These are phyloP conservation scores for Candida xyloterini DNA, from an alignment of 805 yeast species.

Conservation along the genomic window DNA sequence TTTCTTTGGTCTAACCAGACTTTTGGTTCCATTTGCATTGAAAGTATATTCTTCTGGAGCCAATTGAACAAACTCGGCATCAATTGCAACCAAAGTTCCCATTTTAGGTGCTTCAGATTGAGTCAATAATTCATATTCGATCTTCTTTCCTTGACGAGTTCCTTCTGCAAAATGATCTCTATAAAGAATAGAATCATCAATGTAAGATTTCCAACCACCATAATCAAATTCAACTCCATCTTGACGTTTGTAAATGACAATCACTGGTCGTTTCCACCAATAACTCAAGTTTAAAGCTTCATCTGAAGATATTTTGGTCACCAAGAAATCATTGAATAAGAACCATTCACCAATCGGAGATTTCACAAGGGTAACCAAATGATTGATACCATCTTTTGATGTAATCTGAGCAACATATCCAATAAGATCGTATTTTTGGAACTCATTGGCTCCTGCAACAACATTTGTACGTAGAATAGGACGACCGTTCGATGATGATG, in stretches of 20 bases:
- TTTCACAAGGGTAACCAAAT: conserved; percentile 57
- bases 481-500: conserved; percentile 27
- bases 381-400: conserved; percentile 52
- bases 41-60: conserved; percentile 79
- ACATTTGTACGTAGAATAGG: conserved; percentile 26
- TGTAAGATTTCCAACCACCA: conserved; percentile 47
- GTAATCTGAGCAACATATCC: conserved; percentile 71
- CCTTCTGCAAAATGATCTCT: conserved; percentile 73
- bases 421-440: conserved; percentile 52
- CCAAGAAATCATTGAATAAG: conserved; percentile 88
- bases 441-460: conserved; percentile 22
- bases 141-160: conserved; percentile 51
- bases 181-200: conserved; percentile 66
- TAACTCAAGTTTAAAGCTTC: conserved; percentile 73
- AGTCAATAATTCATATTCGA: conserved; percentile 69
- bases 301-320: conserved; percentile 64
- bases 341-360: conserved; percentile 58
- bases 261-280: conserved; percentile 83
- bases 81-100: conserved; percentile 85
- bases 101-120: conserved; percentile 66
- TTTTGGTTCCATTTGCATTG: conserved; percentile 65
- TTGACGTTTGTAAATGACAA: conserved; percentile 59
- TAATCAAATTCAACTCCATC: conserved; percentile 42
- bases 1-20: conserved; percentile 69
- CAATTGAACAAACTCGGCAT: conserved; percentile 91